Evolutionary conservation across 2,329 filamentous ascomycete species (phyloP), one percentile per base, ranked within the genome.

Genomic region (Raffaelea deltoideospora): DNA sequence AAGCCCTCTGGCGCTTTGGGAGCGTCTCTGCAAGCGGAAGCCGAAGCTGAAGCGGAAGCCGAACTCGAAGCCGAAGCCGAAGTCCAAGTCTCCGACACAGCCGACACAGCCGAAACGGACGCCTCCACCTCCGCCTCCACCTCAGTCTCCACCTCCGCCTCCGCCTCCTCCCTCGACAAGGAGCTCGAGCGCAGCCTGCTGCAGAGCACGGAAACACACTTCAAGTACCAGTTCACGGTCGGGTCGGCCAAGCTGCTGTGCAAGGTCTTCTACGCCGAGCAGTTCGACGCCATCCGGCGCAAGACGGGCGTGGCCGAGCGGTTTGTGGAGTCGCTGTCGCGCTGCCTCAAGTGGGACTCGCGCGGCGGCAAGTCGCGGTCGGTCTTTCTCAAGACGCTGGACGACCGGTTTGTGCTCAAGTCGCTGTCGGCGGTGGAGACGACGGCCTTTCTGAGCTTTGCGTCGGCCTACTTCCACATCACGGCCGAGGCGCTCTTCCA

Each of bases 361-460:
- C 93, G 93, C 53, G 92, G 90, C 19, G 90, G 90, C 46, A 98
- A 98, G 60, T 95, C 88, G 2, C 95, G 95, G 53, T 95, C 87
- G 0, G 78, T 98, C 5, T 98, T 98, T 55, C 63, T 98, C 45
- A 98, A 96, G 60, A 98, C 90, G 0, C 66, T 95, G 18, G 90
- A 98, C 56, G 87, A 95, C 50, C 78, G 90, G 26, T 79, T 98
- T 43, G 82, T 98, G 32, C 72, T 95, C 49, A 95, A 95, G 63
- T 87, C 83, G 0, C 64, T 98, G 10, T 88, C 87, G 2, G 77
- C 84, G 2, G 78, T 95, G 36, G 90, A 98, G 59, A 92, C 90
- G 2, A 79, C 85, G 27, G 87, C 90, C 0, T 98, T 98, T 57
- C 70, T 96, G 47, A 81, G 81, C 47, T 98, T 98, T 52, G 92